phyloP scores from a whole-genome alignment of 2,329 filamentous ascomycete species.

The Basipetospora chlamydospora region DNA sequence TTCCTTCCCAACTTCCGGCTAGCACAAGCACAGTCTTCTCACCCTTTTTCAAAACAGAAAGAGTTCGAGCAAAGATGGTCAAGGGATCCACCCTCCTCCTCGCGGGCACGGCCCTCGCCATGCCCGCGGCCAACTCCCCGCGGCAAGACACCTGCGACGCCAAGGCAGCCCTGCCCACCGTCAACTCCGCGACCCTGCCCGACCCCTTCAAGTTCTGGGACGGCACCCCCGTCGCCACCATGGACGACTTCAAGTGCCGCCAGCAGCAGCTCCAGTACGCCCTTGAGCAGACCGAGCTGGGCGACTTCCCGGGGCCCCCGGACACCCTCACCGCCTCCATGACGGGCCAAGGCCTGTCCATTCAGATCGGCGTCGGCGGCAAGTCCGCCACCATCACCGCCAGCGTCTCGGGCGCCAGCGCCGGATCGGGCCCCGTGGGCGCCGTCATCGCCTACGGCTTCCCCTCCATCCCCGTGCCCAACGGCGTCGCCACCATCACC shows the following conservation, averaged over 20 bases:
- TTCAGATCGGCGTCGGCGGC: background rate
- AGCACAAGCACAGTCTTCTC: no score
- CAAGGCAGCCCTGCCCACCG: slow-evolving; percentile 17
- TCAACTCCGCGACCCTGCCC: slow-evolving; percentile 18
- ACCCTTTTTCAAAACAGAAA: background rate
- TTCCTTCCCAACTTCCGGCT: no score
- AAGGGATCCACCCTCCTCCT: slow-evolving; percentile 10
- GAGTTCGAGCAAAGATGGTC: background rate
- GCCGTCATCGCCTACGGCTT: slow-evolving; percentile 44
- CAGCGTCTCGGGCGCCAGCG: slow-evolving; percentile 21
- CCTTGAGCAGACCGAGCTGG: slow-evolving; percentile 24
- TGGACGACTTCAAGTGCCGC: slow-evolving; percentile 25
- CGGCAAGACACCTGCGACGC: slow-evolving; percentile 17
- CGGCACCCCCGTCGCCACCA: slow-evolving; percentile 21
- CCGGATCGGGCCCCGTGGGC: slow-evolving; percentile 18
- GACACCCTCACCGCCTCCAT: slow-evolving; percentile 29
- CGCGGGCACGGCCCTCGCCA: slow-evolving; percentile 20
- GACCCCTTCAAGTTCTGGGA: slow-evolving; percentile 25
- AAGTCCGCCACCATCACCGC: slow-evolving; percentile 8
- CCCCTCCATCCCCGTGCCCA: slow-evolving; percentile 38
- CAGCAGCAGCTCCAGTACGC: slow-evolving; percentile 22
- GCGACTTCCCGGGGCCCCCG: slow-evolving; percentile 21
- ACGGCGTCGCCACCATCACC: slow-evolving; percentile 38
- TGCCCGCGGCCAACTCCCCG: slow-evolving; percentile 19
- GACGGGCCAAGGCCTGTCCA: slow-evolving; percentile 22